Evolutionary conservation across 1,284 basidiomycete species (phyloP).

Genomic region (Ustilago nuda): DNA sequence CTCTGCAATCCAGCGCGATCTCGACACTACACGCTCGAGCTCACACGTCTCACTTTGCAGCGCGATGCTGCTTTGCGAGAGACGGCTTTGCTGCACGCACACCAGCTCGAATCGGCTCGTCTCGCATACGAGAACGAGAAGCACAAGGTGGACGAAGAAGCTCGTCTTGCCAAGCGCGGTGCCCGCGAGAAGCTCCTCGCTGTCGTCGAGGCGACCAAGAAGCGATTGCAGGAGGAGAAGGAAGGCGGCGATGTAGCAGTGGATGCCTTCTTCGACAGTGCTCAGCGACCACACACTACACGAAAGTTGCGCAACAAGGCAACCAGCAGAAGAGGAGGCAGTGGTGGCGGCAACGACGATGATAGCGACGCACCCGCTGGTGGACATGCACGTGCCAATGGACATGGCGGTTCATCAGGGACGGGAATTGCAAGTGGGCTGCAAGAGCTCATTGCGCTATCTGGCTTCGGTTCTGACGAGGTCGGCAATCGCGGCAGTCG

Average conservation of each 20-base stretch:
- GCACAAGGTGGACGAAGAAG: slow-evolving; percentile 63
- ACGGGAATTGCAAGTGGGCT: slow-evolving; percentile 44
- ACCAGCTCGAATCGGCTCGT: slow-evolving; percentile 62
- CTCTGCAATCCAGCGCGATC: slow-evolving; percentile 58
- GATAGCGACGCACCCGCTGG: slow-evolving; percentile 37
- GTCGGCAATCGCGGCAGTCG: slow-evolving; percentile 25
- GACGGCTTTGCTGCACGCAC: slow-evolving; percentile 60
- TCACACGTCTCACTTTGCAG: slow-evolving; percentile 56
- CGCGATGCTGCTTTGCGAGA: slow-evolving; percentile 61
- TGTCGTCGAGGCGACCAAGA: slow-evolving; percentile 65
- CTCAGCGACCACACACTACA: slow-evolving; percentile 64
- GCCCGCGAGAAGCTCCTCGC: slow-evolving; percentile 64
- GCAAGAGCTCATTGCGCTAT: slow-evolving; percentile 53
- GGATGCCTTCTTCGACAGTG: slow-evolving; percentile 59
- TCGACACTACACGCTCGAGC: slow-evolving; percentile 62
- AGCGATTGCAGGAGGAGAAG: slow-evolving; percentile 63
- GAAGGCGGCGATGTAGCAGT: slow-evolving; percentile 65
- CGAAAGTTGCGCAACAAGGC: slow-evolving; percentile 68
- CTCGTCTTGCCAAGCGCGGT: slow-evolving; percentile 59
- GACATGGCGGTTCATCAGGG: slow-evolving; percentile 9
- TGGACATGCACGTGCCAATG: slow-evolving; percentile 25
- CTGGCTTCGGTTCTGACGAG: slow-evolving; percentile 52
- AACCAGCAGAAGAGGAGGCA: slow-evolving; percentile 26
- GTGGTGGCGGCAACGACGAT: slow-evolving; percentile 25
- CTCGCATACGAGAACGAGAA: slow-evolving; percentile 57